Evolutionary conservation across 2,329 filamentous ascomycete genomes (phyloP).

Genomic region (Colletotrichum costaricense): DNA sequence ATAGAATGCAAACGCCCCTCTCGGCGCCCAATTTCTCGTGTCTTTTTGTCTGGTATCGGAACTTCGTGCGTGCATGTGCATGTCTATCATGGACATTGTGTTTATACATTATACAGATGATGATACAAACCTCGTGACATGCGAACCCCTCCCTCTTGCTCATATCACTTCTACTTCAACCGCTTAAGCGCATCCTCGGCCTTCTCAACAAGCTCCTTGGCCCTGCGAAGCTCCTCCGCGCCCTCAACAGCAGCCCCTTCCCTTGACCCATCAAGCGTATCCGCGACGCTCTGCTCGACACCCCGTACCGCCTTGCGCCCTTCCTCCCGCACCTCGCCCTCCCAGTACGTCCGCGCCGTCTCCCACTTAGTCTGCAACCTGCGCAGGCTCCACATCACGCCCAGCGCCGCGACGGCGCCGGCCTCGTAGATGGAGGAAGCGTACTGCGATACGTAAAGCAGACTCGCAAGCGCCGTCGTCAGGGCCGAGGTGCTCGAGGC

Average conservation of each 20-base stretch:
- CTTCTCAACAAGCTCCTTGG: conserved; percentile 58
- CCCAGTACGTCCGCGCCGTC: conserved; percentile 69
- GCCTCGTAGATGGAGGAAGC: conserved; percentile 69
- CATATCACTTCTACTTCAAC: conserved; percentile 52
- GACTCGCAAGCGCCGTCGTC: conserved; percentile 63
- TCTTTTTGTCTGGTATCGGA: neutral
- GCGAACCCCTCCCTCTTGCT: neutral
- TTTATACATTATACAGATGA: conserved; percentile 35
- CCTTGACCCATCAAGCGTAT: conserved; percentile 53
- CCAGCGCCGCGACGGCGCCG: conserved; percentile 70
- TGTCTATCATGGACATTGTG: conserved; percentile 22
- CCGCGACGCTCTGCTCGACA: conserved; percentile 63
- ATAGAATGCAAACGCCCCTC: conserved; percentile 2
- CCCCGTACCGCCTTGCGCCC: conserved; percentile 71
- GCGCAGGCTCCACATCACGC: conserved; percentile 68
- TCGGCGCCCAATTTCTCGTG: neutral
- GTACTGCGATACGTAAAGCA: conserved; percentile 67
- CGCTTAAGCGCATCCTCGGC: conserved; percentile 61
- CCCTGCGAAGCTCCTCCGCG: conserved; percentile 50
- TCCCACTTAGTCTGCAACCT: conserved; percentile 74
- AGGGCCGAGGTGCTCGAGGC: conserved; percentile 79
- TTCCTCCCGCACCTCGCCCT: conserved; percentile 74
- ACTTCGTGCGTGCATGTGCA: neutral
- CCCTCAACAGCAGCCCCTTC: conserved; percentile 40
- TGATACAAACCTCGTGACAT: conserved; percentile 23